Evolutionary conservation across 73 alveolate genomes (phyloP).

Genomic region (Blepharisma japonicum): DNA sequence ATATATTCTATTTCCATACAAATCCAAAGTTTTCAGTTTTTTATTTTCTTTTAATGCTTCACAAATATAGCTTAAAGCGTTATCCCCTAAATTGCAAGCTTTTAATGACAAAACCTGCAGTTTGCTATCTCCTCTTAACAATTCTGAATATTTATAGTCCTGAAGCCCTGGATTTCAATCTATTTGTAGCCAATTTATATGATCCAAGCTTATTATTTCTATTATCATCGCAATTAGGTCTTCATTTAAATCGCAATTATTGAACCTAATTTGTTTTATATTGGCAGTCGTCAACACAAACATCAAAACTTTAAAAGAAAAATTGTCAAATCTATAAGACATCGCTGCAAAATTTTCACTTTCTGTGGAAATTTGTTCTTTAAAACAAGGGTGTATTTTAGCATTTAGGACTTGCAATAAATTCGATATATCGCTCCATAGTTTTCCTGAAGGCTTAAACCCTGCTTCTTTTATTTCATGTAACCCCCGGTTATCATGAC

Average conservation of each 20-base stretch:
- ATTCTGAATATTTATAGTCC: not conserved
- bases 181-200: not conserved
- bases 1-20: not conserved
- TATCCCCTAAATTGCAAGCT: not conserved
- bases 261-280: not conserved
- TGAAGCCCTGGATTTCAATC: not conserved
- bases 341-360: not conserved
- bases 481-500: not conserved
- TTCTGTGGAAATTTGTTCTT: not conserved
- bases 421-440: not conserved
- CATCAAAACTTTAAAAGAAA: not conserved
- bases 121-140: not conserved
- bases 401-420: not conserved
- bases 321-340: not conserved
- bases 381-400: slow-evolving; percentile 7
- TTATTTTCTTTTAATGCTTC: not conserved
- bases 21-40: not conserved
- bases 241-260: not conserved
- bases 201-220: not conserved
- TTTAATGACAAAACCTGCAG: not conserved
- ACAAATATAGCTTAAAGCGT: not conserved
- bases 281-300: not conserved
- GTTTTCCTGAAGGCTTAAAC: not conserved
- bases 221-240: not conserved
- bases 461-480: not conserved